These are phyloP conservation scores for Neoascochyta sp. DNA, from an alignment of 2,329 filamentous ascomycete species.

Conservation along the genomic window DNA sequence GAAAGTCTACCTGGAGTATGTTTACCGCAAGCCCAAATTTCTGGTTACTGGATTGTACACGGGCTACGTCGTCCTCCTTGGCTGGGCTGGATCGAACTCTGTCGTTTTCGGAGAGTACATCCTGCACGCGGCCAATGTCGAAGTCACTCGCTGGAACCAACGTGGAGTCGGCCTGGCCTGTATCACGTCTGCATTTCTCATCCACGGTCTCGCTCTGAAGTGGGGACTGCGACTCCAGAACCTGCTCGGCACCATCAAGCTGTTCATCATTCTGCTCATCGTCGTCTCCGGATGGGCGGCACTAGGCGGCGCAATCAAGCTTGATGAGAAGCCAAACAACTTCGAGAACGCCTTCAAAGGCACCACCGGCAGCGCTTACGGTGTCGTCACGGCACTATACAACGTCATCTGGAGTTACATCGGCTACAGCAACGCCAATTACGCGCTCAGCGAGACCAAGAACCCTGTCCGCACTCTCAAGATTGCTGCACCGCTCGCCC, in stretches of 20 bases:
- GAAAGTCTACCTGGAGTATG: constrained; percentile 65
- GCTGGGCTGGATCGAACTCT: constrained; percentile 63
- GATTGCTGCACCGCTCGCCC: constrained; percentile 60
- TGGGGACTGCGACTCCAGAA: constrained; percentile 68
- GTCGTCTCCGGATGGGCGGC: constrained; percentile 60
- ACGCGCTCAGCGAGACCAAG: constrained; percentile 62
- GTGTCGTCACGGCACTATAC: constrained; percentile 66
- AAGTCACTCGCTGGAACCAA: constrained; percentile 65
- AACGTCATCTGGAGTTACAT: constrained; percentile 70
- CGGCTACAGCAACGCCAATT: constrained; percentile 67
- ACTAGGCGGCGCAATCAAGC: constrained; percentile 57
- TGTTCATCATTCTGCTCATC: constrained; percentile 63
- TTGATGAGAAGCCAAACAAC: constrained; percentile 58
- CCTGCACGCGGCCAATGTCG: constrained; percentile 59
- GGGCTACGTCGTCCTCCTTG: constrained; percentile 59
- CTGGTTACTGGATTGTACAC: constrained; percentile 59
- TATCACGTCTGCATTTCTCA: constrained; percentile 61
- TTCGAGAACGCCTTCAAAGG: constrained; percentile 62
- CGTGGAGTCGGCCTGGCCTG: constrained; percentile 63
- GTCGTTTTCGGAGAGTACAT: constrained; percentile 70
- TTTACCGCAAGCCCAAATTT: constrained; percentile 59
- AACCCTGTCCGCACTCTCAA: constrained; percentile 63
- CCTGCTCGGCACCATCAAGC: constrained; percentile 61
- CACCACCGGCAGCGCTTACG: constrained; percentile 63
- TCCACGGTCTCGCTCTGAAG: constrained; percentile 61